A percentile compares a stretch with the other conserved stretches of the same genome.
Conservation (phyloP, 2,329 filamentous ascomycete genomes). For the Metarhizium humberi region DNA sequence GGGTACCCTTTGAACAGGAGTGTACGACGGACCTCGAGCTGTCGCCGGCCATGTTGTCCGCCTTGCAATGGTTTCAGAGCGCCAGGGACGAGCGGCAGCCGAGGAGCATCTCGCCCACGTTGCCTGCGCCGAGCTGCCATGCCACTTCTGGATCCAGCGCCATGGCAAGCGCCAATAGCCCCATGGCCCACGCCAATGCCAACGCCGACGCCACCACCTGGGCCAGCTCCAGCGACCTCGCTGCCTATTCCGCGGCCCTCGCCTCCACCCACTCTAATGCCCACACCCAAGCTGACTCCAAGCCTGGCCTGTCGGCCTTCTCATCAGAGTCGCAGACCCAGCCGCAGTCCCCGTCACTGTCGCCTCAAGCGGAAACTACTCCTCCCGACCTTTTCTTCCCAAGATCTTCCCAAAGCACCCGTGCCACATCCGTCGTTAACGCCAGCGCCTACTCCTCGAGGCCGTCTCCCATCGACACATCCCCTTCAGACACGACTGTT, state of each 20-base stretch:
- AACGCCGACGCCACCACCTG: constrained; percentile 3
- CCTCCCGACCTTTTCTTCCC: constrained; percentile 16
- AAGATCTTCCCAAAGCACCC: constrained; percentile 6
- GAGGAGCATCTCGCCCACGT: not conserved
- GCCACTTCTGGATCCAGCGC: not conserved
- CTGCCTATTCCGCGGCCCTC: constrained; percentile 10
- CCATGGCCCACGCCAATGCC: constrained; percentile 4
- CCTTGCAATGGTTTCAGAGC: constrained; percentile 20
- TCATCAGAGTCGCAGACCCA: constrained; percentile 21
- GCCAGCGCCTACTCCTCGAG: constrained; percentile 20
- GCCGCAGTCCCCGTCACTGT: constrained; percentile 16
- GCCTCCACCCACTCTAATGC: constrained; percentile 7
- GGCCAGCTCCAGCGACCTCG: constrained; percentile 7
- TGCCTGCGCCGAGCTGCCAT: not conserved
- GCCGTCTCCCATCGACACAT: constrained; percentile 24
- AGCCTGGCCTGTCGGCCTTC: constrained; percentile 17
- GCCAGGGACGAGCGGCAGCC: constrained; percentile 11
- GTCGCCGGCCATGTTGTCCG: constrained; percentile 11
- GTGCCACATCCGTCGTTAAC: constrained; percentile 9
- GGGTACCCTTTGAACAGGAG: no score
- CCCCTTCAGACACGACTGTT: constrained; percentile 13
- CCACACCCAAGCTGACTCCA: constrained; percentile 19
- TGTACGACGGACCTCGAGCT: no score
- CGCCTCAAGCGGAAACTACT: constrained; percentile 23
- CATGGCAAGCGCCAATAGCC: constrained; percentile 3